A percentile compares a stretch with the other conserved stretches of the same genome.
phyloP scores from a whole-genome alignment of 2,329 filamentous ascomycete species.

The Elsinoe batatas region DNA sequence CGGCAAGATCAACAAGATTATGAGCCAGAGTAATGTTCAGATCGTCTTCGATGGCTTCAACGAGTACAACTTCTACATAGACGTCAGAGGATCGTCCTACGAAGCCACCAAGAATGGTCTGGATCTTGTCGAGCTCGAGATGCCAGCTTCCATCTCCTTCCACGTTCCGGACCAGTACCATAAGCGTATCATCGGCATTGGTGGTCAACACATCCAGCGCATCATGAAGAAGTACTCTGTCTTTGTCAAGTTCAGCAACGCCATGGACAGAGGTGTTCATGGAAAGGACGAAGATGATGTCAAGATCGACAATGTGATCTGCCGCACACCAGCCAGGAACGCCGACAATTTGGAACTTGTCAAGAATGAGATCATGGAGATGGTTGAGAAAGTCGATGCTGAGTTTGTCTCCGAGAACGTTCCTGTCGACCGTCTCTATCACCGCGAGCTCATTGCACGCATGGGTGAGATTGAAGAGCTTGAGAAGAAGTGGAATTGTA shows the following conservation, averaged over 20 bases:
- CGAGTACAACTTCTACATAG: constrained; percentile 99
- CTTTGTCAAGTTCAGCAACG: constrained; percentile 98
- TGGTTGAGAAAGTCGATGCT: constrained; percentile 96
- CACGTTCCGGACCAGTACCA: constrained; percentile 98
- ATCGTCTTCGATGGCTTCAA: constrained; percentile 99
- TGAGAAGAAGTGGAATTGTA: constrained; percentile 99
- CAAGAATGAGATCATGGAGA: constrained; percentile 98
- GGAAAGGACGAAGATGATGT: constrained; percentile 96
- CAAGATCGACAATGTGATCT: constrained; percentile 98
- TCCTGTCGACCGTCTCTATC: constrained; percentile 87
- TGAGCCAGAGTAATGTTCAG: constrained; percentile 98
- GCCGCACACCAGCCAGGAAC: constrained; percentile 91
- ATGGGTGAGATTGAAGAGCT: constrained; percentile 85
- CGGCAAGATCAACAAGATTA: constrained; percentile 99
- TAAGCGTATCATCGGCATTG: constrained; percentile 97
- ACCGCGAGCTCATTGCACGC: constrained; percentile 83
- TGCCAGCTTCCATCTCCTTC: constrained; percentile 98
- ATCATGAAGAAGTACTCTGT: constrained; percentile 99
- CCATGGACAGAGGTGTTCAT: constrained; percentile 91
- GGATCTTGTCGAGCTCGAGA: constrained; percentile 91
- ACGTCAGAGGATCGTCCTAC: constrained; percentile 85
- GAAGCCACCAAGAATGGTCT: constrained; percentile 90
- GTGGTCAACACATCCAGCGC: constrained; percentile 94
- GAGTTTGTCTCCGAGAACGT: constrained; percentile 94
- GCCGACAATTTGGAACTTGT: constrained; percentile 93